Base-by-base conservation (phyloP, 495 filamentous ascomycete genomes). In the Terfezia claveryi region DNA sequence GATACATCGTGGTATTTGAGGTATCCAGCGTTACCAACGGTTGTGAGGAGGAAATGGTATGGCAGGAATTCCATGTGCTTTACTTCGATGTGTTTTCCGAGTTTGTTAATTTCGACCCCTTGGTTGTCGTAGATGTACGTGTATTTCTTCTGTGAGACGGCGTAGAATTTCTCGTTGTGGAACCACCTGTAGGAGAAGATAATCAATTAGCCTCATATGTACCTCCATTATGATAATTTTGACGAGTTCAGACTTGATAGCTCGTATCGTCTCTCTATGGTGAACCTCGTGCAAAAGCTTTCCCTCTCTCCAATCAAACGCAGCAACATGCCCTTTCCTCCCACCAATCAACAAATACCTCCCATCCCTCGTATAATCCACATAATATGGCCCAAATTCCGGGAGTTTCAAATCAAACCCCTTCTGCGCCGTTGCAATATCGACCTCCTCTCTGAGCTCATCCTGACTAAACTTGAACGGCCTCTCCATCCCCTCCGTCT, bases 61-160 rank as follows among this genome's bases (percentile, higher is more conserved):
- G 88, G 89, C 27, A 98, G 71, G 67, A 94, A 98, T 68, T 96
- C 87, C 72, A 98, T 83, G 70, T 87, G 79, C 10, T 81, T 82
- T n/a, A 92, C 85, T 69, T 96, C 91, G 58, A 89, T 74, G 62
- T 92, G 87, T 64, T 87, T 85, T 68, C 76, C 77, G 57, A 98
- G 71, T 65, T 85, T 87, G 68, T 98, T 92, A 20, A 98, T 66
- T 68, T 98, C 91, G 14, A 92, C 81, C 57, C 91, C 91, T 32
- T 79, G 73, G 38, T 78, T 71, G 61, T 95, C 91, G 71, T 98
- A 98, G 57, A 98, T 96, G 71, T 86, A 87, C 57, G 87, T 83
- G 58, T 89, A 81, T 68, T 92, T 93, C 76, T 96, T 96, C 69
- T 98, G 91, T 32, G 91, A 85, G n/a, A 94, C 87, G 4, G 92